Conservation (phyloP, 2,329 filamentous ascomycete species). For the Daldinia eschscholtzii region DNA sequence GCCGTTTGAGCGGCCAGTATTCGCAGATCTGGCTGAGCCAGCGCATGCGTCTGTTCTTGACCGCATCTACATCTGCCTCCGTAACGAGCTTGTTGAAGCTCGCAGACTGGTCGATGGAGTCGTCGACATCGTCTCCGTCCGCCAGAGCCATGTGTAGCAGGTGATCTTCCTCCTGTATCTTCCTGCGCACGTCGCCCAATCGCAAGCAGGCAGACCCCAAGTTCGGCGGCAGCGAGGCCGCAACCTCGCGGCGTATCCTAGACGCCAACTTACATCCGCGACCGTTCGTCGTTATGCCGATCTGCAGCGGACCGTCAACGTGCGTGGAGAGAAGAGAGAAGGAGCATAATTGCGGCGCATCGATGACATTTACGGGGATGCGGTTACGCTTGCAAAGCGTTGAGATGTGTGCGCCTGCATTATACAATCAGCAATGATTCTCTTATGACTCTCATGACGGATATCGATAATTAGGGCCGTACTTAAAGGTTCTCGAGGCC, state of each 20-base stretch:
- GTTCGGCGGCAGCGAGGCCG: constrained; percentile 78
- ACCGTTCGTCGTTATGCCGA: constrained; percentile 95
- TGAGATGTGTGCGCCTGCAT: constrained; percentile 74
- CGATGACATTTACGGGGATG: constrained; percentile 93
- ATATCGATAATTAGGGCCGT: constrained; percentile 28
- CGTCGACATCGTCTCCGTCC: constrained; percentile 61
- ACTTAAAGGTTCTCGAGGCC: constrained; percentile 61
- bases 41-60: constrained; percentile 84
- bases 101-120: constrained; percentile 80
- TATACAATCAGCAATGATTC: background rate
- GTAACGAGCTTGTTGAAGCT: constrained; percentile 86
- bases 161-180: constrained; percentile 81
- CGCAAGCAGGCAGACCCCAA: constrained; percentile 83
- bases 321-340: constrained; percentile 92
- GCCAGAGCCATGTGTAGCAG: constrained; percentile 51
- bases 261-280: constrained; percentile 94
- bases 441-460: background rate
- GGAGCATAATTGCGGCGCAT: constrained; percentile 86
- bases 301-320: constrained; percentile 89
- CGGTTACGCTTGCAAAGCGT: constrained; percentile 80
- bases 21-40: constrained; percentile 98
- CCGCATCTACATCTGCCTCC: constrained; percentile 78
- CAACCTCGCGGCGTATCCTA: constrained; percentile 88
- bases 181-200: constrained; percentile 78
- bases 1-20: constrained; percentile 91